Evolutionary conservation across 1,284 basidiomycete species (phyloP).

Genomic region (Pseudozyma pruni): DNA sequence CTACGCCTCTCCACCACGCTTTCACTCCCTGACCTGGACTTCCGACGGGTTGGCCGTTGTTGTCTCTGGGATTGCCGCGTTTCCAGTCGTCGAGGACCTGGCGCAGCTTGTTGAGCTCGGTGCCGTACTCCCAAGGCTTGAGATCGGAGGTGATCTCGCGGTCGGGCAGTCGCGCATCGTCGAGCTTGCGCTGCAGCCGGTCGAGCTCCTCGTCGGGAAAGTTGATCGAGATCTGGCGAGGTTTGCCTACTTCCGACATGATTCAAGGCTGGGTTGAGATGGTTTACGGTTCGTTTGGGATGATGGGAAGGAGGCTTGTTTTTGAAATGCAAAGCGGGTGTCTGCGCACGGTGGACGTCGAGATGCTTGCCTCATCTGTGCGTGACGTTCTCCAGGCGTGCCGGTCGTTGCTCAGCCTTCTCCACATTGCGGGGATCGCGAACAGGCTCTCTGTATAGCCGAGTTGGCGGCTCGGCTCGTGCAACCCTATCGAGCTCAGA

Average conservation of each 20-base stretch:
- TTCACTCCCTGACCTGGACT: slow-evolving; percentile 34
- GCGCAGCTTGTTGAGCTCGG: slow-evolving; percentile 43
- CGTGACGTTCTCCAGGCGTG: too few species aligned
- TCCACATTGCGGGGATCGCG: too few species aligned
- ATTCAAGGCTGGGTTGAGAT: too few species aligned
- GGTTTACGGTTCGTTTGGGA: too few species aligned
- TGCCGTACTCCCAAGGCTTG: slow-evolving; percentile 53
- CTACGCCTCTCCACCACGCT: slow-evolving; percentile 48
- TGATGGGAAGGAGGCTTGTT: too few species aligned
- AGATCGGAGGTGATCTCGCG: slow-evolving; percentile 36
- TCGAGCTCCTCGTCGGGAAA: slow-evolving; percentile 44
- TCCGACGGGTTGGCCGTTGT: slow-evolving; percentile 17
- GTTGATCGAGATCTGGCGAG: slow-evolving; percentile 27
- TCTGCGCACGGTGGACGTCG: too few species aligned
- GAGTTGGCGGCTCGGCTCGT: too few species aligned
- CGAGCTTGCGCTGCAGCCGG: slow-evolving; percentile 45
- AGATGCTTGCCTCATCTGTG: too few species aligned
- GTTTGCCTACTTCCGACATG: slow-evolving; percentile 34
- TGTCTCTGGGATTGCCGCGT: slow-evolving; percentile 30
- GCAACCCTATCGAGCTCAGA: too few species aligned
- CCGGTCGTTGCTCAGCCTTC: too few species aligned
- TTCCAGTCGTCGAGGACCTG: slow-evolving; percentile 47
- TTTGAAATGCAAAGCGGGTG: too few species aligned
- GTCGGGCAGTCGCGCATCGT: slow-evolving; percentile 47
- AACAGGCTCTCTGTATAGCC: too few species aligned